These are phyloP conservation scores for Viola odorata DNA, from an alignment of 345 rosid genomes.

Conservation along the genomic window DNA sequence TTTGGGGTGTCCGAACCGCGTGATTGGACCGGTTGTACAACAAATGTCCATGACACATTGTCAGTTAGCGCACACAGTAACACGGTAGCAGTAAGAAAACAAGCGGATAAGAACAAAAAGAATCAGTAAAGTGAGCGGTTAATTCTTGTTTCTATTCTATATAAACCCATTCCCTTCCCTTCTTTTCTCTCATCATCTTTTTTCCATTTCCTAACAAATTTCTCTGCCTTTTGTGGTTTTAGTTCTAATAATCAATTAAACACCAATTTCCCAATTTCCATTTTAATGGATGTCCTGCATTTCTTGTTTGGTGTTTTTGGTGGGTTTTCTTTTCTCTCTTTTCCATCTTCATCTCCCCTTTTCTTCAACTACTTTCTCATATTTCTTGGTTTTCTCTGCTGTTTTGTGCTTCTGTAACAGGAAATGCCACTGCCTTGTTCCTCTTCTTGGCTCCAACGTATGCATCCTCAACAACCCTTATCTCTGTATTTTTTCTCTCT, in stretches of 20 bases:
- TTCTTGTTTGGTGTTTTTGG: constrained; percentile 88
- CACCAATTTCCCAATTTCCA: neutral
- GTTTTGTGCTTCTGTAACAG: constrained; percentile 32
- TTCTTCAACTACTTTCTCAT: constrained; percentile 7
- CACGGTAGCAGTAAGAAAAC: no score
- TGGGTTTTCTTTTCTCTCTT: constrained; percentile 24
- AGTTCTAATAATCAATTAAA: neutral
- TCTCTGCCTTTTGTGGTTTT: neutral
- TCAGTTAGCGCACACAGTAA: constrained; percentile 5
- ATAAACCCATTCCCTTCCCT: constrained; percentile 15
- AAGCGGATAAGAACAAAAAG: constrained; percentile 8
- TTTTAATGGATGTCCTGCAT: constrained; percentile 53
- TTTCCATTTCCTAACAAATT: neutral
- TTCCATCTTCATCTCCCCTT: constrained; percentile 3
- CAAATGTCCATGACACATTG: neutral
- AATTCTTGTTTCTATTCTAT: constrained; percentile 12
- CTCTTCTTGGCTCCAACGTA: constrained; percentile 92
- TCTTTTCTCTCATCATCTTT: neutral
- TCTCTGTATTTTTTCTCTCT: neutral
- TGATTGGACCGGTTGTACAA: no score
- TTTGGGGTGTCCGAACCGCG: no score
- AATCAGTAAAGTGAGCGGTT: constrained; percentile 5
- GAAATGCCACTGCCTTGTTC: constrained; percentile 93
- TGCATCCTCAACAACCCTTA: constrained; percentile 10
- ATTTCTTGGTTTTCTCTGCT: neutral